A percentile compares a stretch with the other conserved stretches of the same genome.
phyloP scores from a whole-genome alignment of 2,329 filamentous ascomycete genomes.

The Pseudodiploospora longispora region DNA sequence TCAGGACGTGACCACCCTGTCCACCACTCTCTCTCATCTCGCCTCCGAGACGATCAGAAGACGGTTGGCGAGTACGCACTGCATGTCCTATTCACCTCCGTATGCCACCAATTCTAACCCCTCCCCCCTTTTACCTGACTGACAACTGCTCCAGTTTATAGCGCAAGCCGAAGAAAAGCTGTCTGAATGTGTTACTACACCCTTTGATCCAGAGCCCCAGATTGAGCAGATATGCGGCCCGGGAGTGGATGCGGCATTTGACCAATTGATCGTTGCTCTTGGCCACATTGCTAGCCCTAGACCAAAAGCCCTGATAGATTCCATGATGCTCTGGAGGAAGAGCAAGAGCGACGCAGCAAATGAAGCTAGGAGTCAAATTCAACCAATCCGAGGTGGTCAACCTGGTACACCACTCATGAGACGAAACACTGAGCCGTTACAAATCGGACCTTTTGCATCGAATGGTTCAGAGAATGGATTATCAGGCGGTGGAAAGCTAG shows the following conservation, averaged over 20 bases:
- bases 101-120: conserved; percentile 32
- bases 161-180: conserved; percentile 95
- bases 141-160: conserved; percentile 57
- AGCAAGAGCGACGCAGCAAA: conserved; percentile 85
- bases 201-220: conserved; percentile 71
- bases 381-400: conserved; percentile 38
- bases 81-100: conserved; percentile 90
- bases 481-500: conserved; percentile 31
- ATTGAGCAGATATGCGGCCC: conserved; percentile 88
- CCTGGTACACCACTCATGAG: conserved; percentile 49
- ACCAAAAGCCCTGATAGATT: conserved; percentile 91
- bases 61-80: conserved; percentile 97
- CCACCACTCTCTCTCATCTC: conserved; percentile 69
- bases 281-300: conserved; percentile 92
- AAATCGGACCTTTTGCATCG: conserved; percentile 26
- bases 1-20: conserved; percentile 64
- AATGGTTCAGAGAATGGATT: conserved; percentile 21
- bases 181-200: conserved; percentile 72
- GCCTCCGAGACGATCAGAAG: conserved; percentile 68
- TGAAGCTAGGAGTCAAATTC: conserved; percentile 52
- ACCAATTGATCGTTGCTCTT: conserved; percentile 86
- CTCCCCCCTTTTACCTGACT: conserved; percentile 3
- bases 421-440: conserved; percentile 67
- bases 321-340: conserved; percentile 97
- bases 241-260: conserved; percentile 79